A percentile compares a stretch with the other conserved stretches of the same genome.
These are phyloP conservation scores for Penicillium verhagenii DNA, from an alignment of 495 filamentous ascomycete genomes.

Conservation along the genomic window DNA sequence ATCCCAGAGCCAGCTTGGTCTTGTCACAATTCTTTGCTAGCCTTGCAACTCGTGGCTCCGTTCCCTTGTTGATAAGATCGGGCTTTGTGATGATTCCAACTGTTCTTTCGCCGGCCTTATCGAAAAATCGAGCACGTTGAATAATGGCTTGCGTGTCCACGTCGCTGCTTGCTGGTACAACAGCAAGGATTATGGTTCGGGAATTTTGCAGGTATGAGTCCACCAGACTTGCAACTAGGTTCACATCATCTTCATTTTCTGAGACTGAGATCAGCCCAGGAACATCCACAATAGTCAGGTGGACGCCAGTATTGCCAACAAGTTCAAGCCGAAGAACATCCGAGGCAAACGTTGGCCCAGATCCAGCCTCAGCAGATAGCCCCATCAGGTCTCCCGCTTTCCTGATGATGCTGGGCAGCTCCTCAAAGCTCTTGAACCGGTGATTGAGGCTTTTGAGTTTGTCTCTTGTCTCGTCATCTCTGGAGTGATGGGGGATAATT, in stretches of 20 bases:
- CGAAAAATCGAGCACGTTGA: constrained; percentile 40
- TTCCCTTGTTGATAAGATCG: constrained; percentile 38
- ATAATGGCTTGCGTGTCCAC: constrained; percentile 52
- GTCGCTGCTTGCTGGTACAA: constrained; percentile 50
- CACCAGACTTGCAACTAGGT: constrained; percentile 26
- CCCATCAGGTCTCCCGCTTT: constrained; percentile 42
- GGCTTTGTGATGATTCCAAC: constrained; percentile 58
- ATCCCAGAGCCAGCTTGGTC: constrained; percentile 45
- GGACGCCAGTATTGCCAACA: constrained; percentile 46
- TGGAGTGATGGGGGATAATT: constrained; percentile 14
- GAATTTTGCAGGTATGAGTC: constrained; percentile 32
- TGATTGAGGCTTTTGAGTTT: constrained; percentile 7
- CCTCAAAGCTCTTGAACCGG: constrained; percentile 18
- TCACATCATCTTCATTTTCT: constrained; percentile 29
- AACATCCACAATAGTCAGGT: constrained; percentile 56
- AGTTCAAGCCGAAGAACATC: constrained; percentile 56
- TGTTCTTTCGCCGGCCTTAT: constrained; percentile 46
- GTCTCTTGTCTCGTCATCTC: constrained; percentile 9
- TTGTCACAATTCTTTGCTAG: constrained; percentile 42
- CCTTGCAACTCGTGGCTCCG: constrained; percentile 29
- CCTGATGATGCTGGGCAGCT: constrained; percentile 44
- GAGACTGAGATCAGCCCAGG: constrained; percentile 44
- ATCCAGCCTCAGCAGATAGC: constrained; percentile 23
- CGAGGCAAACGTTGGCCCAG: constrained; percentile 40
- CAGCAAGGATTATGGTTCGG: constrained; percentile 35